Evolutionary conservation across 208 protist species (phyloP).

Genomic region (Porcisia deanei): DNA sequence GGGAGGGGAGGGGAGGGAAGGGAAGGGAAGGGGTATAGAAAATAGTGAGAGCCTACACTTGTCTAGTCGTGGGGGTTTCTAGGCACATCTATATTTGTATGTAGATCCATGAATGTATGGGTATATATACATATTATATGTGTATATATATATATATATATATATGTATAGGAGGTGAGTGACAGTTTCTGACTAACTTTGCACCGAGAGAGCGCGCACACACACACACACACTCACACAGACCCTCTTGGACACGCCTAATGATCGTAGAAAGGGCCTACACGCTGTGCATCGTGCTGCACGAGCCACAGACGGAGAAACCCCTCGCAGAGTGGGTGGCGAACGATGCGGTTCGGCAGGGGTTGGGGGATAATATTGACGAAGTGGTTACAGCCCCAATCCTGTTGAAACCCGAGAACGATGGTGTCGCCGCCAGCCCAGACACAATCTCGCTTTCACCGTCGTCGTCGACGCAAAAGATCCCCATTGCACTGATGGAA

Average conservation of each 20-base stretch:
- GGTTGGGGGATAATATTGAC: conserved; percentile 23
- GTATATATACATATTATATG: not conserved
- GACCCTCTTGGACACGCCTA: not conserved
- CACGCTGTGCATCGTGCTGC: conserved; percentile 36
- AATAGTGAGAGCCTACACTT: too few relatives aligned
- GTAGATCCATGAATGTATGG: not conserved
- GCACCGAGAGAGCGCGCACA: not conserved
- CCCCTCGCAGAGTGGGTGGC: conserved; percentile 41
- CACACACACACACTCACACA: not conserved
- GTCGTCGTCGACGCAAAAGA: conserved; percentile 4
- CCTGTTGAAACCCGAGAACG: not conserved
- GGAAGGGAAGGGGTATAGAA: not conserved
- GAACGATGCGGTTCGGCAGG: conserved; percentile 7
- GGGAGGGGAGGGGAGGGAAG: not conserved
- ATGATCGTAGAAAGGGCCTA: conserved; percentile 4
- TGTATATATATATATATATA: not conserved
- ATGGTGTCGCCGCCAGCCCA: not conserved
- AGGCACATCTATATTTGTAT: not conserved
- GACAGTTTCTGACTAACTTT: not conserved
- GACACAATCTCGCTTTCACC: not conserved
- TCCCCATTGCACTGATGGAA: conserved; percentile 9
- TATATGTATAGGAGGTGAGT: not conserved
- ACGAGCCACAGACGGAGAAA: conserved; percentile 36
- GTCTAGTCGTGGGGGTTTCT: not conserved
- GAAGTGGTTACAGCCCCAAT: conserved; percentile 13